Evolutionary conservation across 2,329 filamentous ascomycete species (phyloP).

Genomic region (Aspergillus luchuensis): DNA sequence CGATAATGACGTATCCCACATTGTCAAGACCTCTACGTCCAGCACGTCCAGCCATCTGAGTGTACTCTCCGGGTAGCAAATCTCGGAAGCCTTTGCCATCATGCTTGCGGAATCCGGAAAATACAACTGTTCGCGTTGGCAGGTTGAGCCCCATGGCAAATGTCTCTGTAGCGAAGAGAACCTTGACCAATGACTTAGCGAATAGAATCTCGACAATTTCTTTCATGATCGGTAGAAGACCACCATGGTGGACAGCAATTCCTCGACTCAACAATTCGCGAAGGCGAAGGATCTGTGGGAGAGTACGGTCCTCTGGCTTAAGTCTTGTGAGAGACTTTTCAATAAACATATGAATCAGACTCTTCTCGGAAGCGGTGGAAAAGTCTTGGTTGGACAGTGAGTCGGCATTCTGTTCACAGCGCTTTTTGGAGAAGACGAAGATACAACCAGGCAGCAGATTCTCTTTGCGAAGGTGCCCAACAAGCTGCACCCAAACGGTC

Average conservation of each 20-base stretch:
- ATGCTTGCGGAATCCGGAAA: slow-evolving; percentile 95
- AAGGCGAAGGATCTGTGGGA: slow-evolving; percentile 91
- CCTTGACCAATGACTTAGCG: slow-evolving; percentile 90
- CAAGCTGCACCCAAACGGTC: slow-evolving; percentile 93
- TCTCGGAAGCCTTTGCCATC: slow-evolving; percentile 92
- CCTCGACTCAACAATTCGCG: slow-evolving; percentile 83
- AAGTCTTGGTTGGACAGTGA: slow-evolving; percentile 94
- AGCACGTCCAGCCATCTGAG: slow-evolving; percentile 95
- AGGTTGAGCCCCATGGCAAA: slow-evolving; percentile 98
- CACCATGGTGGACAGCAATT: slow-evolving; percentile 94
- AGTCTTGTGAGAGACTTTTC: slow-evolving; percentile 90
- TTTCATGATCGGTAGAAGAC: slow-evolving; percentile 92
- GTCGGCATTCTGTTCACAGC: slow-evolving; percentile 96
- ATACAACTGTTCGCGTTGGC: slow-evolving; percentile 93
- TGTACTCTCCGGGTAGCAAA: slow-evolving; percentile 91
- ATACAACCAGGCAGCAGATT: slow-evolving; percentile 89
- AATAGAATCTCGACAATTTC: slow-evolving; percentile 97
- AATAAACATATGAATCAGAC: slow-evolving; percentile 94
- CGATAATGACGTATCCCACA: slow-evolving; percentile 92
- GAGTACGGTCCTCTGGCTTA: slow-evolving; percentile 81
- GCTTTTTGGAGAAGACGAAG: slow-evolving; percentile 97
- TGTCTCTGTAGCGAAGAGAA: slow-evolving; percentile 95
- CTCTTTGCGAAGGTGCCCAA: slow-evolving; percentile 85
- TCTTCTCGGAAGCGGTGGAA: slow-evolving; percentile 90
- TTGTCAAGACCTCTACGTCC: slow-evolving; percentile 89